phyloP scores from a whole-genome alignment of 106 monocot species.

The Dioscorea alata region DNA sequence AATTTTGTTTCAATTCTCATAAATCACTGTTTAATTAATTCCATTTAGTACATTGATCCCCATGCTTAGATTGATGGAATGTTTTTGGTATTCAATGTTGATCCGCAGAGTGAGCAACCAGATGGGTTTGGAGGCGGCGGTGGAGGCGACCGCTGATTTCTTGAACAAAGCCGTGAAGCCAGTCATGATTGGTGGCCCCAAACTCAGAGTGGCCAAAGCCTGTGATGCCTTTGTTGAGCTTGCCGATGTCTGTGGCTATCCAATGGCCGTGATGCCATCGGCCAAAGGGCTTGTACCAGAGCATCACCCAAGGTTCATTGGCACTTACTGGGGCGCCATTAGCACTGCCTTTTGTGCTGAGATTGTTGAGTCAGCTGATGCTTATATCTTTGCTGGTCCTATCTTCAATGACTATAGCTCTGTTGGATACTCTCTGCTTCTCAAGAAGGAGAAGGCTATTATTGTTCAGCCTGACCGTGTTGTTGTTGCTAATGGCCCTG shows the following conservation, averaged over 20 bases:
- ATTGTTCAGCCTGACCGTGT: slow-evolving; percentile 47
- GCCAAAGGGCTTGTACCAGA: slow-evolving; percentile 37
- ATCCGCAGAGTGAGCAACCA: slow-evolving; percentile 27
- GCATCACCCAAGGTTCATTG: slow-evolving; percentile 29
- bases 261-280: slow-evolving; percentile 36
- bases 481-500: slow-evolving; percentile 31
- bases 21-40: no score
- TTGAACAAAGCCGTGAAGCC: slow-evolving; percentile 40
- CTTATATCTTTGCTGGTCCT: slow-evolving; percentile 33
- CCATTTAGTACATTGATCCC: no score
- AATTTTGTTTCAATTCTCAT: no score
- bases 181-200: slow-evolving; percentile 29
- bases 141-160: slow-evolving; percentile 28
- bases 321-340: slow-evolving; percentile 41
- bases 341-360: slow-evolving; percentile 32
- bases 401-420: slow-evolving; percentile 53
- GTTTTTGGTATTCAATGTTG: no score
- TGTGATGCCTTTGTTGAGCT: slow-evolving; percentile 22
- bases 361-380: slow-evolving; percentile 42
- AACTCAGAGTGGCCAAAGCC: slow-evolving; percentile 32
- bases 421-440: slow-evolving; percentile 37
- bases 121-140: slow-evolving; percentile 31
- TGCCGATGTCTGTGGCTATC: slow-evolving; percentile 25
- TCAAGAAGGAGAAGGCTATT: slow-evolving; percentile 49
- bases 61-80: no score